Conservation (phyloP, 73 alveolate species). For the Tetrahymena elliotti region DNA sequence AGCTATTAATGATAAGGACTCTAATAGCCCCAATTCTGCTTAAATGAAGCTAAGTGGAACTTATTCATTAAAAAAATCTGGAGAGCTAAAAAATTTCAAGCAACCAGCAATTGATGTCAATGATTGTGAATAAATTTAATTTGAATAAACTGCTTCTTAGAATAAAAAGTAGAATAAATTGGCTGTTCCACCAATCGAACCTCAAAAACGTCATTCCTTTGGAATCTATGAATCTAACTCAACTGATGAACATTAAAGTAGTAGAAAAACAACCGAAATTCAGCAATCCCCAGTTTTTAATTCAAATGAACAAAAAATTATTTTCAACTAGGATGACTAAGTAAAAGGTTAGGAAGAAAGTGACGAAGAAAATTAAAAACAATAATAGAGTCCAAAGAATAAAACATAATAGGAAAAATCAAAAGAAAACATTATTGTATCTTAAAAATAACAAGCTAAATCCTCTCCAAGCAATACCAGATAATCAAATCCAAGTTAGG, state of each 20-base stretch:
- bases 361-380: neutral
- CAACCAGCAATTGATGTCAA: neutral
- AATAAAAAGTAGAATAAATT: neutral
- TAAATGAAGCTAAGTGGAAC: neutral
- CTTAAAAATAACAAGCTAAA: neutral
- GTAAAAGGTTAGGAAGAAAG: neutral
- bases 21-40: neutral
- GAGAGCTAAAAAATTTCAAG: neutral
- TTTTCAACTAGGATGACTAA: neutral
- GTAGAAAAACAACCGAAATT: neutral
- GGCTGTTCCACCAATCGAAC: neutral
- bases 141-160: neutral
- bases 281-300: neutral
- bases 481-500: neutral
- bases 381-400: neutral
- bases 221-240: neutral
- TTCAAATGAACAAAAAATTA: neutral
- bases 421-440: neutral
- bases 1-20: neutral
- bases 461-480: neutral
- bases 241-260: neutral
- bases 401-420: neutral
- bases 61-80: neutral
- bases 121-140: neutral
- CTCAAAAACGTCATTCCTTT: neutral